Evolutionary conservation across 495 filamentous ascomycete genomes (phyloP), one percentile per base, ranked within the genome.

Genomic region (Lepraria neglecta): DNA sequence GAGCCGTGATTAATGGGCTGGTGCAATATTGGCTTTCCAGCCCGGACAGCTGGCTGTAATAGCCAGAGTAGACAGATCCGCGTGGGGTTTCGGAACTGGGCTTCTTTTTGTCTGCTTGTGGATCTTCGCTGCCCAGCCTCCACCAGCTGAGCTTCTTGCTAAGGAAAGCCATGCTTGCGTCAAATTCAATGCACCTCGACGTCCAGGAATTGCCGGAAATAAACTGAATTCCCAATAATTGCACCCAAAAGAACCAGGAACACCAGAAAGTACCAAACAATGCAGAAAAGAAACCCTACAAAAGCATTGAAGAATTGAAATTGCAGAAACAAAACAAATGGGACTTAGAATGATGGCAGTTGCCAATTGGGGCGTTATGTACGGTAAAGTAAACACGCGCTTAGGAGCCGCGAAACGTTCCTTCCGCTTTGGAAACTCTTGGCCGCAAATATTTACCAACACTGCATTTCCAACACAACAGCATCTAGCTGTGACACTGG

Each of bases 81-180:
- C 51, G 51, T 3, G 5, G 9, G 17, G 14, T 0, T 10, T 21
- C 30, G 10, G 31, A 46, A 17, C 21, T 42, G 30, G 3, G 24
- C 7, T 33, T 28, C 21, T 48, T 17, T 31, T 30, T 35, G 4
- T 6, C 28, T 7, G 14, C n/a, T n/a, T 50, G 28, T n/a, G 42
- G 35, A 15, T 35, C 52, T 56, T 53, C 28, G 6, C 17, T 21
- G 3, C 21, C 30, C 1, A 33, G 6, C 40, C 12, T 51, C 52
- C 48, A 53, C n/a, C 27, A 56, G 15, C 59, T 54, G 14, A 61
- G 17, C 17, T 38, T 54, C 30, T 54, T 56, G 51, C 40, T n/a
- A 47, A 61, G 15, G 17, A 51, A 61, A 61, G 51, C 59, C 59
- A 61, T 61, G 51, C n/a, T 19, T 31, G n/a, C 33, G 30, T 47